Evolutionary conservation across 495 filamentous ascomycete genomes (phyloP), one percentile per base, ranked within the genome.

Genomic region (Penicillium flavigenum): DNA sequence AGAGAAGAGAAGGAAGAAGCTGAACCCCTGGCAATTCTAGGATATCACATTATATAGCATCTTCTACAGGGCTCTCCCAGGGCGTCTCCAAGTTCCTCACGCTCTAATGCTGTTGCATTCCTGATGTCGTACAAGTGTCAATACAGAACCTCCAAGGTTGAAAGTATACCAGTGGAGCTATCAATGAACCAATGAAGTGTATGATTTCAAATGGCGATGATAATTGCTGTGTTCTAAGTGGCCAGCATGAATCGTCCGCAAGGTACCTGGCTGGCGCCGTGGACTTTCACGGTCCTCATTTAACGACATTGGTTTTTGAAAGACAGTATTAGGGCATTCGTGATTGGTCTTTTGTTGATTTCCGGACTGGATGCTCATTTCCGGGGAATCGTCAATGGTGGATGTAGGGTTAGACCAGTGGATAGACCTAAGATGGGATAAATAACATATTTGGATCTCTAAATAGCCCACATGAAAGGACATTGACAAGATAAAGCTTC

Each of bases 81-180:
- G 42, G 49, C 49, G 60, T 54, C 66, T 63, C 63, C 66, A 69
- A 69, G 66, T 69, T 69, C 66, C 66, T 69, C 66, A 61, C 12
- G 19, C 38, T 26, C 39, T 12, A 8, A 32, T 14, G 20, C 31
- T n/a, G 36, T 59, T 17, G 53, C 45, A 26, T 45, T 55, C 48
- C 17, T 45, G 39, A 50, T 44, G 45, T 43, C 8, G 53, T 50
- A 61, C 45, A 38, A 17, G 53, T 36, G 17, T 11, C 44, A 17
- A 59, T 63, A 59, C 59, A 47, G 12, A 34, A 32, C 43, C 41
- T 14, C 52, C 48, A 63, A 62, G 63, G 56, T 61, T 24, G 22
- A 36, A 59, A 38, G 24, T 38, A 55, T 20, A 26, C 10, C 14
- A 51, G 60, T 62, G 60, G 60, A 47, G 43, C 14, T 27, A 17